Evolutionary conservation across 2,329 filamentous ascomycete species (phyloP), one percentile per base, ranked within the genome.

Genomic region (Cryphonectria parasitica): DNA sequence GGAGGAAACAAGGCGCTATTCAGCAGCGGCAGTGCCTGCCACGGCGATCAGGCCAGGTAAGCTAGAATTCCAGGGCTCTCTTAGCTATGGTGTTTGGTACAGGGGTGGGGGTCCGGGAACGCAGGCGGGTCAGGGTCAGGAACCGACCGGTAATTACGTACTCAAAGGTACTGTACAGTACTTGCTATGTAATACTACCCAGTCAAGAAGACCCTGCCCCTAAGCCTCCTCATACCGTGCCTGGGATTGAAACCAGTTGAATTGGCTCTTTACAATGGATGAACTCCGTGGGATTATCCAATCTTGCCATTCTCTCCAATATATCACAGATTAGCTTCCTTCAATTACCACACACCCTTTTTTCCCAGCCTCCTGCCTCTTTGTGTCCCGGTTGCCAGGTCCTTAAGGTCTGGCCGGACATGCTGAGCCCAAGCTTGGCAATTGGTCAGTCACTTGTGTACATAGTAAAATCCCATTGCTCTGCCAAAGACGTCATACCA

Each of bases 1-100:
- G 28, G 63, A 36, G 63, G 63, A 64, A 49, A 64, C 13, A 39
- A 19, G 63, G 34, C 28, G 63, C 25, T 34, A 64, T 64, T 64
- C 63, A 49, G 7, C 43, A 28, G 8, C 17, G 10, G 28, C 41
- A 49, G 17, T 52, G 63, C 63, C 63, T 64, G 63, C 63, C 63
- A 25, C 43, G 2, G 28, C 43, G 63, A 64, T 64, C 63, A 64
- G 63, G 63, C 63, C 63, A 64, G 63, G 63, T 64, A 52, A 64
- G 63, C 63, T 64, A 49, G n/a, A 22, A 22, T 49, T 64, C 28
- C 63, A 34, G 19, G 41, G 41, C 31, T 28, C 36, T 11, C 36
- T 2, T 1, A 39, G 36, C 36, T 39, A 13, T 11, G 36, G 36
- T 11, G 36, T 39, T 39, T 39, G 36, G 36, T 39, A 39, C 36